These are phyloP conservation scores for Claviceps monticola DNA, from an alignment of 2,329 filamentous ascomycete species.

Conservation along the genomic window DNA sequence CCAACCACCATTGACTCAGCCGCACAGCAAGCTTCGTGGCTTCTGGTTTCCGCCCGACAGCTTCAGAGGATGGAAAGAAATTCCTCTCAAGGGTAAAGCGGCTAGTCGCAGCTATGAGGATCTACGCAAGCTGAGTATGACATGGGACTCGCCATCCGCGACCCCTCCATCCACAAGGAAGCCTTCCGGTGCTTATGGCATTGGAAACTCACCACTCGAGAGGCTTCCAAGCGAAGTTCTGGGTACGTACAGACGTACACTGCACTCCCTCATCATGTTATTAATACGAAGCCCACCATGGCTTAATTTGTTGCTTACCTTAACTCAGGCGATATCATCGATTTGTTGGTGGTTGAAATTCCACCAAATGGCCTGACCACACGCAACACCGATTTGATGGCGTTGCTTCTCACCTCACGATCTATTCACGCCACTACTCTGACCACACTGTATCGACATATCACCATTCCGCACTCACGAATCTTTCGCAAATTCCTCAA, in stretches of 20 bases:
- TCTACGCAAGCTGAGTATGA: conserved; percentile 39
- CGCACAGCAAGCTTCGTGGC: conserved; percentile 41
- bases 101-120: conserved; percentile 50
- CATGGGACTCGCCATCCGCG: conserved; percentile 33
- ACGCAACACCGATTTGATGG: conserved; percentile 66
- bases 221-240: conserved; percentile 56
- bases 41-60: conserved; percentile 44
- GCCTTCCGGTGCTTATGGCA: conserved; percentile 15
- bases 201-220: conserved; percentile 48
- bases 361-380: conserved; percentile 58
- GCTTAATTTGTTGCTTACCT: background rate
- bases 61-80: conserved; percentile 50
- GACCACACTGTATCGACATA: conserved; percentile 61
- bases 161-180: conserved; percentile 20
- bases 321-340: conserved; percentile 53
- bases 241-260: conserved; percentile 35
- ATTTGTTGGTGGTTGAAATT: conserved; percentile 58
- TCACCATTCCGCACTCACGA: conserved; percentile 69
- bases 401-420: conserved; percentile 62
- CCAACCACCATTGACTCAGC: conserved; percentile 38
- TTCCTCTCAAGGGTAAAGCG: conserved; percentile 42
- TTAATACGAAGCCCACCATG: background rate
- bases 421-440: conserved; percentile 60
- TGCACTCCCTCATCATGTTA: background rate
- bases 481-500: conserved; percentile 72